Percentiles rank a stretch among this genome's conserved stretches.
phyloP scores from a whole-genome alignment of 2,329 filamentous ascomycete species.

The Colletotrichum sp. region DNA sequence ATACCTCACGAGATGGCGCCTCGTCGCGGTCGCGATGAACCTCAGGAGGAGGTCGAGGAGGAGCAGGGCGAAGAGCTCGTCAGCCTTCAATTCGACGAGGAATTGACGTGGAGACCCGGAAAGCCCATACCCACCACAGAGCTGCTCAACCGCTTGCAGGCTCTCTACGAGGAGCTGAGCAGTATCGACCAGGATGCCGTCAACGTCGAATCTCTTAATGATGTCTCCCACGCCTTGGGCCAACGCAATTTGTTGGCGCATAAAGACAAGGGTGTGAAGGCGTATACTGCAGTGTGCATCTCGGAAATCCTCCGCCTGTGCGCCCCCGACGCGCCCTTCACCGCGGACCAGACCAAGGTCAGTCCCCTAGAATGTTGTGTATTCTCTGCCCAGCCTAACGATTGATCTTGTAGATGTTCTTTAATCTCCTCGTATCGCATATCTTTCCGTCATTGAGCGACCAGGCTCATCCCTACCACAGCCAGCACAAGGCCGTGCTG shows the following conservation, averaged over 20 bases:
- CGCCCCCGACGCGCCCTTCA: slow-evolving; percentile 94
- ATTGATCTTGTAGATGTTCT: slow-evolving; percentile 75
- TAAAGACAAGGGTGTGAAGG: slow-evolving; percentile 92
- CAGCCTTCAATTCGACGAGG: slow-evolving; percentile 79
- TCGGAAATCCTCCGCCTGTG: slow-evolving; percentile 93
- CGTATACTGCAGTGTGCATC: slow-evolving; percentile 86
- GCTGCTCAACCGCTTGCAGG: slow-evolving; percentile 80
- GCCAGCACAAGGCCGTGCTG: slow-evolving; percentile 90
- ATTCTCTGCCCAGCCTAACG: neutral
- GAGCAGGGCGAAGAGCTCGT: slow-evolving; percentile 30
- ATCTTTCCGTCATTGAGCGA: slow-evolving; percentile 87
- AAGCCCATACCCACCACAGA: slow-evolving; percentile 86
- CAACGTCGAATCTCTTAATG: slow-evolving; percentile 81
- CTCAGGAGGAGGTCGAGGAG: slow-evolving; percentile 21
- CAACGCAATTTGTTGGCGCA: slow-evolving; percentile 83
- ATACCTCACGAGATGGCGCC: slow-evolving; percentile 14
- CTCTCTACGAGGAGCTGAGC: slow-evolving; percentile 81
- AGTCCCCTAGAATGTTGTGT: slow-evolving; percentile 24
- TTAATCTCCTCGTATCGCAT: slow-evolving; percentile 83
- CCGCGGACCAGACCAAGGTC: slow-evolving; percentile 88
- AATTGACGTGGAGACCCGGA: slow-evolving; percentile 89
- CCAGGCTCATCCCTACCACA: slow-evolving; percentile 87
- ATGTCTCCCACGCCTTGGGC: slow-evolving; percentile 85
- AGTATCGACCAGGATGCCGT: slow-evolving; percentile 87
- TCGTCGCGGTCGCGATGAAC: slow-evolving; percentile 20